Conservation (phyloP, 2,329 filamentous ascomycete species). For the Amauroascus niger region DNA sequence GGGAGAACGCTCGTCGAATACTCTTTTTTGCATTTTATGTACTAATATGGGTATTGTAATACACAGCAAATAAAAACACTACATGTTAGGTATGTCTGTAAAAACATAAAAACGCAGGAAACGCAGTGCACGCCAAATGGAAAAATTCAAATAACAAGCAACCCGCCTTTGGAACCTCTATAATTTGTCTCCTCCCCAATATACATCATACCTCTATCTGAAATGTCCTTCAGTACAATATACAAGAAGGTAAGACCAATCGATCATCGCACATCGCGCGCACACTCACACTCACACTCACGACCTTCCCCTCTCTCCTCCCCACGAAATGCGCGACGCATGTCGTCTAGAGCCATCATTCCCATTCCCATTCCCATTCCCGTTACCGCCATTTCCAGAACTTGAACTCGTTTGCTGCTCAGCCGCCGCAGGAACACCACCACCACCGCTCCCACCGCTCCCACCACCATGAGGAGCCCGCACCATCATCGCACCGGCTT, state of each 20-base stretch:
- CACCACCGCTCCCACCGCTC: too few relatives aligned
- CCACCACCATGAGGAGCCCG: not conserved
- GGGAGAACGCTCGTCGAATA: too few relatives aligned
- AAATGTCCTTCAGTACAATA: too few relatives aligned
- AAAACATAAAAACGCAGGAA: not conserved
- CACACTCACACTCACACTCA: too few relatives aligned
- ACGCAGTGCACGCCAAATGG: too few relatives aligned
- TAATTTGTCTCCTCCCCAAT: too few relatives aligned
- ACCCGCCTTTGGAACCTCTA: too few relatives aligned
- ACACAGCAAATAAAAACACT: not conserved
- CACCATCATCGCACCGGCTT: slow-evolving; percentile 13
- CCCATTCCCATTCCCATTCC: slow-evolving; percentile 1
- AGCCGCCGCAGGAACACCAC: not conserved
- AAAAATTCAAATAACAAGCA: too few relatives aligned
- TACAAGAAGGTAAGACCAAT: too few relatives aligned
- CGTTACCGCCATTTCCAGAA: slow-evolving; percentile 13
- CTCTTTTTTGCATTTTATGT: not conserved
- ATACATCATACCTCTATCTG: too few relatives aligned
- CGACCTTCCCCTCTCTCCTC: slow-evolving; percentile 10
- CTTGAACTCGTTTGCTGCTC: slow-evolving; percentile 8
- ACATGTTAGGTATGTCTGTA: not conserved
- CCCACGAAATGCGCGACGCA: slow-evolving; percentile 12
- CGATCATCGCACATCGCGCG: too few relatives aligned
- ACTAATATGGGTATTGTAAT: not conserved
- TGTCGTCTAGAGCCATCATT: not conserved